Evolutionary conservation across 2,329 filamentous ascomycete species (phyloP), one percentile per base, ranked within the genome.

Genomic region (Pyrenochaeta sp.): DNA sequence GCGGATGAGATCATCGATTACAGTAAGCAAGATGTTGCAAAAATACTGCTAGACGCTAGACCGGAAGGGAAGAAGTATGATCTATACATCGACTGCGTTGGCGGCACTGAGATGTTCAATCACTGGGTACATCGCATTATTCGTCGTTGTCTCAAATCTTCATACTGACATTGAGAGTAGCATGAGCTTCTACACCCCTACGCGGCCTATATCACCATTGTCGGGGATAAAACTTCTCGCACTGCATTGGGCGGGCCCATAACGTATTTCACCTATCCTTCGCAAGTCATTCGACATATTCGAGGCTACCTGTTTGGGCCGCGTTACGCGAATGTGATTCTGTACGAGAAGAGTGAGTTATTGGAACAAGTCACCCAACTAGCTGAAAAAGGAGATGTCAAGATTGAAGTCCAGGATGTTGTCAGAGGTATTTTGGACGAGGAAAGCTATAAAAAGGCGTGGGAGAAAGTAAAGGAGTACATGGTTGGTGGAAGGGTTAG

Each of bases 21-120:
- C 48, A 60, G 55, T 1, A 69, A 63, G 4, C 63, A 71, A 6
- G 71, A 80, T 51, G 56, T 67, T 0, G 57, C 73, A 4, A 42
- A 58, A 15, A 56, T 60, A 1, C 62, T 85, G 1, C 57, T 78
- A 1, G 56, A 64, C 0, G 57, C 76, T 31, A 56, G 18, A 29
- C 58, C n/a, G 54, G 37, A 43, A 2, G 61, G 72, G 0, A 77
- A 80, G 39, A 66, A 71, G 42, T 71, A 63, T 18, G 75, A 83
- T 61, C 62, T 78, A 37, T 77, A 85, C 45, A 75, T 84, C 39
- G 83, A 85, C 60, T 80, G 78, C 39, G 75, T 81, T 4, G 83
- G 83, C 11, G 76, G 76, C 18, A 79, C 83, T 40, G 64, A 78
- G 1, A 69, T 85, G 17, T 85, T 80, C 61, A 51, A 61, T 7